Evolutionary conservation across 805 yeast genomes (phyloP).

Genomic region (Teunomyces aglyptinius): DNA sequence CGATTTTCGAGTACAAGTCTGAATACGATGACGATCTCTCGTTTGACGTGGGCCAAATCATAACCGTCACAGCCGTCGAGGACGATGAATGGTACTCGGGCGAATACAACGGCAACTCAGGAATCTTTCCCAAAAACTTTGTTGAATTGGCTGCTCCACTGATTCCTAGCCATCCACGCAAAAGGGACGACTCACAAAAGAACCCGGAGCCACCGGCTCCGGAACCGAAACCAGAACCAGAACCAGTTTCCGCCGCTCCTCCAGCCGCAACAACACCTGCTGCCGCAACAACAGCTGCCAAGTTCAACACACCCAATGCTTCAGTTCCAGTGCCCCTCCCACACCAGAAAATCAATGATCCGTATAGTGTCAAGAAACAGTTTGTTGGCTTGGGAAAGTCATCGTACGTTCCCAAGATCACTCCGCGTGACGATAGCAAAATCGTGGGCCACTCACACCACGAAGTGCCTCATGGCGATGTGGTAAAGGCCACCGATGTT

Average conservation of each 20-base stretch:
- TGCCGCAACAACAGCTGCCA: background rate
- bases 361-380: conserved; percentile 52
- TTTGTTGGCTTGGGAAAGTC: conserved; percentile 58
- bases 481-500: conserved; percentile 23
- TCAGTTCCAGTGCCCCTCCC: conserved; percentile 25
- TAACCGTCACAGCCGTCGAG: conserved; percentile 74
- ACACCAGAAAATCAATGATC: conserved; percentile 38
- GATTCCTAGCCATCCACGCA: conserved; percentile 8
- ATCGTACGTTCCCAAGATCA: conserved; percentile 53
- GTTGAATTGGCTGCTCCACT: conserved; percentile 45
- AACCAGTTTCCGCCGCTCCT: conserved; percentile 5
- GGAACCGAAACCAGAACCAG: conserved; percentile 1
- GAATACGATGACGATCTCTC: conserved; percentile 79
- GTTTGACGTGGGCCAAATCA: conserved; percentile 64
- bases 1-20: conserved; percentile 61
- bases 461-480: conserved; percentile 21
- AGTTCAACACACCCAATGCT: background rate
- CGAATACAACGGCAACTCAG: conserved; percentile 57
- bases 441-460: conserved; percentile 30
- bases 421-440: conserved; percentile 38
- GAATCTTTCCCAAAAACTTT: conserved; percentile 86
- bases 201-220: conserved; percentile 5
- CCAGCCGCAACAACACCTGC: background rate
- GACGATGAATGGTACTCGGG: conserved; percentile 95
- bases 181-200: background rate